Evolutionary conservation across 2,329 filamentous ascomycete genomes (phyloP), one percentile per base, ranked within the genome.

Genomic region (Aspergillus novoparasiticus): DNA sequence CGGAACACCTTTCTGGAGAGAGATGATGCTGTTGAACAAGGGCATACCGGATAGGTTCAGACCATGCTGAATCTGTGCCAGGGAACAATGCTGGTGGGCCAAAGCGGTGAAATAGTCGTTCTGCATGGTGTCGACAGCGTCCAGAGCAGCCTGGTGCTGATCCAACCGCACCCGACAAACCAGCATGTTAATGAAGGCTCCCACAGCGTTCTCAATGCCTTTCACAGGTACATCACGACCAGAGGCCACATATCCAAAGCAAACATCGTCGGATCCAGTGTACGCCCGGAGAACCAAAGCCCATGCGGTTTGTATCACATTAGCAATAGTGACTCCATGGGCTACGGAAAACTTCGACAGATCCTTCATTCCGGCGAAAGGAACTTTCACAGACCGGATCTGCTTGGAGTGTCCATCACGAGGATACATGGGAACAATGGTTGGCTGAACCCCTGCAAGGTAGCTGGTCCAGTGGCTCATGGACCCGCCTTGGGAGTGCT

Each of bases 191-290:
- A 61, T 61, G 36, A 61, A 58, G n/a, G 60, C 54, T 16, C 78
- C 80, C 32, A 79, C 71, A 23, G 81, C 77, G 45, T 75, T 68
- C 46, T 76, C 72, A 14, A 81, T 57, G 14, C 62, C 62, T 19
- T 50, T 73, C 28, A 80, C 71, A 16, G 74, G 69, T 30, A 75
- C 71, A 43, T 80, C 75, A 6, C 80, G 73, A 1, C 80, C 80
- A 57, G 74, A 75, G 16, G 79, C 72, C 2, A 76, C 78, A 57
- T 77, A 78, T 16, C 77, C 79, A 71, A 79, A 82, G 8, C 76
- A 62, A 8, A 79, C 74, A 58, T 80, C 75, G 34, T 79, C 72
- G 11, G 72, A 75, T 2, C 70, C 72, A 8, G 75, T 75, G 58
- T 77, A 79, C 5, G 68, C 70, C 8, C 74, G 72, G 0, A 79